A percentile compares a stretch with the other conserved stretches of the same genome.
Conservation (phyloP, 108 stramenopile species). For the Nitzschia inconspicua region DNA sequence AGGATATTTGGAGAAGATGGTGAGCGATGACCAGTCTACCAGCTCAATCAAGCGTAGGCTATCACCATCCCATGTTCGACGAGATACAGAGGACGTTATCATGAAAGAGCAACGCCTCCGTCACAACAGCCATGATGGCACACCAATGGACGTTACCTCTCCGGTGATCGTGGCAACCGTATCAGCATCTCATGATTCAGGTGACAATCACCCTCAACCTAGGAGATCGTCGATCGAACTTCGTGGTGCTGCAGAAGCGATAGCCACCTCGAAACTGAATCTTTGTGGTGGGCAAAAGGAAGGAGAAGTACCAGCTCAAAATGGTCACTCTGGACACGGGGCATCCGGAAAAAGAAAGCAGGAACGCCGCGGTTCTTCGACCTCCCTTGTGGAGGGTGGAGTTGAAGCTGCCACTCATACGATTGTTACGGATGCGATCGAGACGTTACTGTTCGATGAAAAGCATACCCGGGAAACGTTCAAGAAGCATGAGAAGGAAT, state of each 20-base stretch:
- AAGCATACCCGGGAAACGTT: slow-evolving; percentile 46
- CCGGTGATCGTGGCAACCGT: too few relatives aligned
- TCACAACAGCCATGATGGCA: too few relatives aligned
- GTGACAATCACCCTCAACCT: too few relatives aligned
- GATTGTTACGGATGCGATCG: slow-evolving; percentile 56
- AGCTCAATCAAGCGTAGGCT: slow-evolving; percentile 27
- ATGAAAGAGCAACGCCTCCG: too few relatives aligned
- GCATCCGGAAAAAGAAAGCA: not conserved
- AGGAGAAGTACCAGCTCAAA: not conserved
- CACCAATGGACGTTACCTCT: too few relatives aligned
- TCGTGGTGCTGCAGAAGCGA: slow-evolving; percentile 34
- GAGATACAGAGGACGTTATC: slow-evolving; percentile 11
- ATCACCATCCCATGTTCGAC: slow-evolving; percentile 16
- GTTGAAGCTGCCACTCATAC: slow-evolving; percentile 44
- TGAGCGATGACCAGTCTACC: slow-evolving; percentile 11
- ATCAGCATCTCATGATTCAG: too few relatives aligned
- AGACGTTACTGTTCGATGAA: slow-evolving; percentile 46
- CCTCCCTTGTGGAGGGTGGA: slow-evolving; percentile 38
- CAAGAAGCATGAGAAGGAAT: slow-evolving; percentile 39
- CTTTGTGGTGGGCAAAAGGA: slow-evolving; percentile 3
- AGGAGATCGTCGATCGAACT: slow-evolving; percentile 32
- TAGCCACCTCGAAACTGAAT: slow-evolving; percentile 31
- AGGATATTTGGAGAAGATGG: not conserved
- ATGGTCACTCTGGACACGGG: not conserved
- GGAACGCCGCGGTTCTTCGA: slow-evolving; percentile 12